Evolutionary conservation across 306 rosid species (phyloP).

Genomic region (Rubus parviflorus): DNA sequence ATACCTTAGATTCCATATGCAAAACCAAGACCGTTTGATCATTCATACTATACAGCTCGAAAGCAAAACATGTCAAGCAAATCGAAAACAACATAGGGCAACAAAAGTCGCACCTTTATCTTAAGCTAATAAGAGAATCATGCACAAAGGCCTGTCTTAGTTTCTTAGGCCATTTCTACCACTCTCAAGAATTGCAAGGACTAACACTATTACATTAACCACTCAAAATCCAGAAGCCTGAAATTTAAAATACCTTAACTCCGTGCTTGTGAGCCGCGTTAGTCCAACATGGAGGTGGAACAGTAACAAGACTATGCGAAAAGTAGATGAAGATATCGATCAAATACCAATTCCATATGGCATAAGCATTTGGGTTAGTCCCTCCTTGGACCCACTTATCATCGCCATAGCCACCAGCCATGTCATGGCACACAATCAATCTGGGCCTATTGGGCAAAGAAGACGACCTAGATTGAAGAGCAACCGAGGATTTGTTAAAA

Average conservation of each 20-base stretch:
- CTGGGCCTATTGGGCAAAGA: constrained; percentile 66
- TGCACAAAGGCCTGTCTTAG: not conserved
- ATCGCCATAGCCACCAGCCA: constrained; percentile 82
- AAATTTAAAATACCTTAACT: constrained; percentile 58
- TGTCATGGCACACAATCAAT: constrained; percentile 82
- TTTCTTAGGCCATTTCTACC: too few species aligned
- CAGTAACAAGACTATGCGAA: constrained; percentile 75
- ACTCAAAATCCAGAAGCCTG: not conserved
- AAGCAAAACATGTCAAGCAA: not conserved
- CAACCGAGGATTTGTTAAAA: constrained; percentile 66
- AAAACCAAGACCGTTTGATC: constrained; percentile 17
- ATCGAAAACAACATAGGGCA: not conserved
- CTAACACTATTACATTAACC: not conserved
- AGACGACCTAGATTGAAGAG: constrained; percentile 30
- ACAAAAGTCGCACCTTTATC: not conserved
- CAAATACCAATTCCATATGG: constrained; percentile 89
- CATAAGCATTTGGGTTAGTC: constrained; percentile 63
- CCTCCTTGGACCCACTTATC: constrained; percentile 98
- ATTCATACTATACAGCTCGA: not conserved
- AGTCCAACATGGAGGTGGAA: constrained; percentile 91
- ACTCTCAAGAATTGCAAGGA: not conserved
- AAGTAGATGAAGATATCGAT: constrained; percentile 86
- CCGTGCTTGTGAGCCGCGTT: constrained; percentile 82
- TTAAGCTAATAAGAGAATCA: not conserved
- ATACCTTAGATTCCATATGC: constrained; percentile 46